Base-by-base conservation (phyloP, 2,329 filamentous ascomycete species). In the Neopestalotiopsis sp. region DNA sequence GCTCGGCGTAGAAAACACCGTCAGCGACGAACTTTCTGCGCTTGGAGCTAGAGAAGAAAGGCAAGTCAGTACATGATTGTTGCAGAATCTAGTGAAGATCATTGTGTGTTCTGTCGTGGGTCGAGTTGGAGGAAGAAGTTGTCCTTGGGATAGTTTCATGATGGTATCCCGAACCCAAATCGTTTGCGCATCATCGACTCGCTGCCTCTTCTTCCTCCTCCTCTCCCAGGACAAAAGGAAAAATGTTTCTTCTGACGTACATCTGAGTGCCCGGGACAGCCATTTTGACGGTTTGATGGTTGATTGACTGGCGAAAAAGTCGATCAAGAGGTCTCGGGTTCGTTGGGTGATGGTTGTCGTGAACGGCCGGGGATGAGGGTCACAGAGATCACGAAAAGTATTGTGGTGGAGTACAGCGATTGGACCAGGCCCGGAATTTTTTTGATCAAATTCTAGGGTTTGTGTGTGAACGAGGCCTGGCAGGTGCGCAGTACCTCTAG, bases 1-100 rank as follows among this genome's bases (percentile, higher is more conserved):
- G 89, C 89, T 99, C 96, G 89, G 96, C 96, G 88, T 98, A 99
- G 94, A 99, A 99, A 82, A 99, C 96, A 92, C 96, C 96, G 87
- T 99, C 96, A 79, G 92, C 93, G 84, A 95, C 92, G 89, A 95
- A 95, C 91, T 95, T 95, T 90, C 93, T 93, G 86, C 92, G 88
- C 92, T 95, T 95, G 85, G 92, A 95, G 86, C 93, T 95, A 82
- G 76, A 72, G 68, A 42, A 62, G 30, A 70, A 53, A 61, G 62
- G 32, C 32, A 63, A 56, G 71, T 57, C 67, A 69, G 65, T 65
- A 67, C 59, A 38, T 34, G 59, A 20, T 49, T 49, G 34, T 32
- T 30, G n/a, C 45, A 20, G 38, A 5, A 28, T 5, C 17, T 42
- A 20, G 2, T 10, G 14, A 53, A 20, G 6, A 49, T 20, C 14